A percentile compares a stretch with the other conserved stretches of the same genome.
Evolutionary conservation across 805 yeast species (phyloP).

Genomic region (Suhomyces emberorum): DNA sequence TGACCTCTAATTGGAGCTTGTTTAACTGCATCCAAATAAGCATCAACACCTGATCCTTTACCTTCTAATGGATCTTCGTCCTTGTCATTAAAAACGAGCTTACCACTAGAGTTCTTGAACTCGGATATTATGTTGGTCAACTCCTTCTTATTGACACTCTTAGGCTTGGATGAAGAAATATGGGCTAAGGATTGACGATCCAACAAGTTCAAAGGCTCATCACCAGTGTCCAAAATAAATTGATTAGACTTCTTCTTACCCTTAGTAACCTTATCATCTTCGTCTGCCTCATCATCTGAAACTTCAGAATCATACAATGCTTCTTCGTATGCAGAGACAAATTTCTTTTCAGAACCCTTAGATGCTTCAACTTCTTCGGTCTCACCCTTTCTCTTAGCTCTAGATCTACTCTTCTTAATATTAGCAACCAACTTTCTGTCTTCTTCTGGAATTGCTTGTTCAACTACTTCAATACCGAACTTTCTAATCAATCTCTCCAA

Average conservation of each 20-base stretch:
- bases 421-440: constrained; percentile 80
- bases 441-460: constrained; percentile 81
- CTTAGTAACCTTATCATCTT: constrained; percentile 42
- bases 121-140: constrained; percentile 32
- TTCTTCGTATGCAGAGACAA: constrained; percentile 87
- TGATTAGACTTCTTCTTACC: constrained; percentile 43
- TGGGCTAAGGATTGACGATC: constrained; percentile 83
- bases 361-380: constrained; percentile 29
- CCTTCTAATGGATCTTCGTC: constrained; percentile 35
- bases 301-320: constrained; percentile 75
- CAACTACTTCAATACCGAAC: constrained; percentile 86
- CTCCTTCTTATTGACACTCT: constrained; percentile 47
- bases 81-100: constrained; percentile 59
- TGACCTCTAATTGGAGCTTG: constrained; percentile 95
- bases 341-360: constrained; percentile 40
- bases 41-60: constrained; percentile 66
- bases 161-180: constrained; percentile 85
- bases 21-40: constrained; percentile 89
- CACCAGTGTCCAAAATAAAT: constrained; percentile 74
- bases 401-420: constrained; percentile 79
- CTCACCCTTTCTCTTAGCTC: constrained; percentile 60
- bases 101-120: constrained; percentile 61
- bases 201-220: constrained; percentile 80
- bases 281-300: constrained; percentile 57
- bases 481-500: constrained; percentile 87